These are phyloP conservation scores for Penicillium sp. DNA, from an alignment of 2,329 filamentous ascomycete species.

Conservation along the genomic window DNA sequence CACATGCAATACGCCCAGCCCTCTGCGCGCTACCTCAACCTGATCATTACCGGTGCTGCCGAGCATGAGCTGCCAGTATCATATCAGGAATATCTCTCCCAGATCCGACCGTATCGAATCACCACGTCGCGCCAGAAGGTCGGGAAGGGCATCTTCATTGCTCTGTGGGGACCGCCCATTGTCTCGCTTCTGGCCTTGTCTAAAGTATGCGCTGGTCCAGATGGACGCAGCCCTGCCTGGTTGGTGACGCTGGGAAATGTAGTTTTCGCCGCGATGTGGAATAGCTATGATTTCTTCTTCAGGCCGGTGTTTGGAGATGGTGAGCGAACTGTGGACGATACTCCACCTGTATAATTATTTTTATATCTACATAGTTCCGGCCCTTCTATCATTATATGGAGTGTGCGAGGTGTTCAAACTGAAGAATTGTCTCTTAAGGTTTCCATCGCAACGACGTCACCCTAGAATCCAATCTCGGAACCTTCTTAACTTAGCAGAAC, in stretches of 20 bases:
- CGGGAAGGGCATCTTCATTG: conserved; percentile 60
- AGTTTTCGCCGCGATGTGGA: conserved; percentile 59
- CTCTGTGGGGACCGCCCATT: conserved; percentile 57
- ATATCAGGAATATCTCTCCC: conserved; percentile 69
- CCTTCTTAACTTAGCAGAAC: neutral
- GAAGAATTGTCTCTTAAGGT: too few species aligned
- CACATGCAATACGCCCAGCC: conserved; percentile 70
- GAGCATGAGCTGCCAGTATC: conserved; percentile 75
- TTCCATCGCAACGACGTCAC: neutral
- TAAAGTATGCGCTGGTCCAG: conserved; percentile 54
- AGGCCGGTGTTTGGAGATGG: conserved; percentile 77
- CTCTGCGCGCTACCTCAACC: conserved; percentile 74
- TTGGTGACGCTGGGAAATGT: conserved; percentile 50
- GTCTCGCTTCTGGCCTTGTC: conserved; percentile 48
- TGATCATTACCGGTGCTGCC: conserved; percentile 70
- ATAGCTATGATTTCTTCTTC: conserved; percentile 60
- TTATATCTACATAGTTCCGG: neutral
- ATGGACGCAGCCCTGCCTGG: conserved; percentile 67
- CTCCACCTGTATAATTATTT: neutral
- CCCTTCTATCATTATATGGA: neutral
- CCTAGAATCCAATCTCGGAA: neutral
- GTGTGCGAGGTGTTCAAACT: neutral
- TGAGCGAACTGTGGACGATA: conserved; percentile 56
- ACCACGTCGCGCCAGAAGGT: conserved; percentile 64
- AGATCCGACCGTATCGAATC: conserved; percentile 64